Evolutionary conservation across 208 protist species (phyloP).

Genomic region (Crithidia sp.): DNA sequence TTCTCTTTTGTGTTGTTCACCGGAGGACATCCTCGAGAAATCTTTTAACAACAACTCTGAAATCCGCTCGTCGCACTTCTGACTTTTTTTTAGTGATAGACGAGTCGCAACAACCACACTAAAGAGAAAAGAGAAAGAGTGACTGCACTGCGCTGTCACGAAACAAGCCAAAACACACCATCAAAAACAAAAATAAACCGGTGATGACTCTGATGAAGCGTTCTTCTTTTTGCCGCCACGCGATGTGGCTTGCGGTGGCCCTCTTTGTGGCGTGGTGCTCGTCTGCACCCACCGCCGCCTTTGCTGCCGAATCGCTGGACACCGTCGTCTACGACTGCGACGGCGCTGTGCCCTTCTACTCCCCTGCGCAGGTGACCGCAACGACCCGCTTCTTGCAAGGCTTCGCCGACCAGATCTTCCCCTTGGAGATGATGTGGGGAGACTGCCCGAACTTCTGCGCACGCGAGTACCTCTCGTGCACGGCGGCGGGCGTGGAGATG

Average conservation of each 20-base stretch:
- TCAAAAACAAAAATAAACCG: neutral
- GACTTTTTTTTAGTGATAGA: neutral
- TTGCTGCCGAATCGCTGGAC: neutral
- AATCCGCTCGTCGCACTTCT: neutral
- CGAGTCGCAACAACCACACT: no score
- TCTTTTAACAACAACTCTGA: no score
- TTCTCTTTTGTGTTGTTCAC: neutral
- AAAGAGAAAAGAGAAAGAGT: no score
- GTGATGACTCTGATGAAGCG: neutral
- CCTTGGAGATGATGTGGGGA: neutral
- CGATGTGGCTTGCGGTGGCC: conserved; percentile 6
- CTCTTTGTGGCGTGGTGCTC: conserved; percentile 6
- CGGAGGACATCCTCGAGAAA: no score
- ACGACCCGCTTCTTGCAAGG: conserved; percentile 1
- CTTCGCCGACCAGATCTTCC: conserved; percentile 1
- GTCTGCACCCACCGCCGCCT: neutral
- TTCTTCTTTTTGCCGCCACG: neutral
- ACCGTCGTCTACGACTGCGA: neutral
- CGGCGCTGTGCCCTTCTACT: neutral
- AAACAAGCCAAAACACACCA: neutral
- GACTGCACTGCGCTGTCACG: neutral
- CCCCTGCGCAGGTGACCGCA: neutral
- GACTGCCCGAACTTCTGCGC: conserved; percentile 13
- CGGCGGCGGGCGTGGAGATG: neutral
- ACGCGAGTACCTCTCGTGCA: conserved; percentile 5